Conservation (phyloP, 805 yeast genomes). For the Cyberlindnera galapagoensis region DNA sequence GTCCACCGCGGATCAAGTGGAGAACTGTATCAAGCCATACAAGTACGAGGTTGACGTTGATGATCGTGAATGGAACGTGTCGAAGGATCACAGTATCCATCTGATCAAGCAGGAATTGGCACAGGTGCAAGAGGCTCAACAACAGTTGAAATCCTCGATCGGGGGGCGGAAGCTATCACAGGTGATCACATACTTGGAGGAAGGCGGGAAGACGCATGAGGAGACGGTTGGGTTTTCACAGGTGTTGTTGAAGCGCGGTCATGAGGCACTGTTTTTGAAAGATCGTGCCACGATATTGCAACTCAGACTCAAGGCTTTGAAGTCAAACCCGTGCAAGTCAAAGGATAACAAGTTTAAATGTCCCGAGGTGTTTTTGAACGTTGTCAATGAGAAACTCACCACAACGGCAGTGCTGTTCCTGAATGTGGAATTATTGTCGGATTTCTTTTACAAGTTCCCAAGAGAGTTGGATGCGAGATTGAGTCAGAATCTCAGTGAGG, state of each 20-base stretch:
- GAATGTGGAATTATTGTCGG: conserved; percentile 89
- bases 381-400: conserved; percentile 85
- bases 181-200: conserved; percentile 65
- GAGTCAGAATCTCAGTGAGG: conserved; percentile 54
- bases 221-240: conserved; percentile 85
- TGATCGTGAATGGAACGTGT: conserved; percentile 84
- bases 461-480: conserved; percentile 80
- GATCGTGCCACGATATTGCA: conserved; percentile 66
- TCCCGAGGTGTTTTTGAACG: conserved; percentile 91
- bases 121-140: conserved; percentile 67
- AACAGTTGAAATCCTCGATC: conserved; percentile 54
- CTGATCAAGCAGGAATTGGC: conserved; percentile 77
- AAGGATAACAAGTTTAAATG: conserved; percentile 83
- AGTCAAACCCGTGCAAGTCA: conserved; percentile 66
- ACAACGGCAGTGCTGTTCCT: conserved; percentile 89
- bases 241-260: conserved; percentile 67
- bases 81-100: conserved; percentile 70
- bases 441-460: conserved; percentile 94
- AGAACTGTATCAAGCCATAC: conserved; percentile 95
- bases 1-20: conserved; percentile 97
- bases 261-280: conserved; percentile 72
- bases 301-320: conserved; percentile 71
- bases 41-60: conserved; percentile 96
- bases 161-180: conserved; percentile 83
- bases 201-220: conserved; percentile 33